Base-by-base conservation (phyloP, 2,329 filamentous ascomycete genomes). In the Calonectria pseudoreteaudii region DNA sequence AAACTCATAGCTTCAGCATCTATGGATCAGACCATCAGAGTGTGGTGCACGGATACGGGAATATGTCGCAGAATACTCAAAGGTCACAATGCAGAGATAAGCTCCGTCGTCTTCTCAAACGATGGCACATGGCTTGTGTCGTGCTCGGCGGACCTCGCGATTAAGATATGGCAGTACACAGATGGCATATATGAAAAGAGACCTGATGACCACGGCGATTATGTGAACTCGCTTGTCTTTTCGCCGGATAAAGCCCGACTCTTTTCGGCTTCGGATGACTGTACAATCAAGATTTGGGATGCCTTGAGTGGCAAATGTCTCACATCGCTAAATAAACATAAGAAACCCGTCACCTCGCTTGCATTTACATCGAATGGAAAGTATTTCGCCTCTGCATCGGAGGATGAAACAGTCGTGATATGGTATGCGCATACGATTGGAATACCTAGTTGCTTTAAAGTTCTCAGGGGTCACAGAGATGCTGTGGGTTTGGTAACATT, bases 1-100 rank as follows among this genome's bases (percentile, higher is more conserved):
- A 44, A n/a, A 13, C 26, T 68, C 20, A n/a, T 76, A 2, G 72
- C 74, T 1, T 72, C 72, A 18, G 69, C 31, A 23, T 74, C 72
- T 2, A 14, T 23, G 14, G 66, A 71, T 31, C 30, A 31, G 2
- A 69, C 71, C 3, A 28, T 71, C 9, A 50, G 38, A 18, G n/a
- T 76, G 18, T 76, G 74, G 74, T 41, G 65, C 18, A 16, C 23
- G 69, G 23, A 66, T 4, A 53, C 64, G 1, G 64, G 64, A 36
- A 36, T 2, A 9, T 58, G 52, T 14, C 30, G 36, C 3, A 9
- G n/a, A 18, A 58, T 28, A 36, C 20, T 58, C 20, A 58, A 58
- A 34, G 52, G 52, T 14, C 52, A 58, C 20, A 58, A 58, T 14
- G 52, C 8, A 14, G n/a, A 5, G 3, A 58, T 58, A 36, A 1